These are phyloP conservation scores for Raphanus sativus DNA, from an alignment of 345 rosid species.

Conservation along the genomic window DNA sequence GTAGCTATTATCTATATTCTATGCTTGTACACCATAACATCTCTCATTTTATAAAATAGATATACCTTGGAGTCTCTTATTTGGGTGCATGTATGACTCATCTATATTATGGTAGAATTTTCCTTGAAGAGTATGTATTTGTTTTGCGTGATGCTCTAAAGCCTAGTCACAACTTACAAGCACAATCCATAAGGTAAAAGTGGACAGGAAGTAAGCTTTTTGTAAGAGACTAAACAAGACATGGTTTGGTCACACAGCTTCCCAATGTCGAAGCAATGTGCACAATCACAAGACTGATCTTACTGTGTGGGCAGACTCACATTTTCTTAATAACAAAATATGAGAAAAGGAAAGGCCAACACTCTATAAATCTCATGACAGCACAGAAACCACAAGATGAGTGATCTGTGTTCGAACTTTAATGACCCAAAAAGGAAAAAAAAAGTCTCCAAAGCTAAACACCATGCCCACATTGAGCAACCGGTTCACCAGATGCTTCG, in stretches of 20 bases:
- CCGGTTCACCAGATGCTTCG: slow-evolving; percentile 33
- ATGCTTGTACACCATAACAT: too few relatives aligned
- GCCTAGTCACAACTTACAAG: not conserved
- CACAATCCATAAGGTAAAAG: not conserved
- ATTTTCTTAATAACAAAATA: slow-evolving; percentile 5
- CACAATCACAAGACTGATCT: slow-evolving; percentile 19
- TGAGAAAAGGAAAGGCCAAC: not conserved
- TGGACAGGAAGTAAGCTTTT: not conserved
- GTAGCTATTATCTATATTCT: too few relatives aligned
- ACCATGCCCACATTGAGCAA: slow-evolving; percentile 26
- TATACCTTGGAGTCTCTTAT: too few relatives aligned
- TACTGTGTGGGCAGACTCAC: slow-evolving; percentile 18
- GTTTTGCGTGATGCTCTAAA: too few relatives aligned
- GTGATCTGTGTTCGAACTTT: not conserved
- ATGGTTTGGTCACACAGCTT: not conserved
- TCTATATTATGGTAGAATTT: too few relatives aligned
- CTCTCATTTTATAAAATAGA: too few relatives aligned
- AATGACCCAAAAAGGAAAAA: not conserved
- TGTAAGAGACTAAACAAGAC: not conserved
- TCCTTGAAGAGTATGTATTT: too few relatives aligned
- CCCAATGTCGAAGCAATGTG: not conserved
- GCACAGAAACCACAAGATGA: not conserved
- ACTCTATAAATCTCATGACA: not conserved
- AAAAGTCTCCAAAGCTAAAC: not conserved
- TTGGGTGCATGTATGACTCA: too few relatives aligned